phyloP scores from a whole-genome alignment of 495 filamentous ascomycete genomes.

The Penicillium silybi region DNA sequence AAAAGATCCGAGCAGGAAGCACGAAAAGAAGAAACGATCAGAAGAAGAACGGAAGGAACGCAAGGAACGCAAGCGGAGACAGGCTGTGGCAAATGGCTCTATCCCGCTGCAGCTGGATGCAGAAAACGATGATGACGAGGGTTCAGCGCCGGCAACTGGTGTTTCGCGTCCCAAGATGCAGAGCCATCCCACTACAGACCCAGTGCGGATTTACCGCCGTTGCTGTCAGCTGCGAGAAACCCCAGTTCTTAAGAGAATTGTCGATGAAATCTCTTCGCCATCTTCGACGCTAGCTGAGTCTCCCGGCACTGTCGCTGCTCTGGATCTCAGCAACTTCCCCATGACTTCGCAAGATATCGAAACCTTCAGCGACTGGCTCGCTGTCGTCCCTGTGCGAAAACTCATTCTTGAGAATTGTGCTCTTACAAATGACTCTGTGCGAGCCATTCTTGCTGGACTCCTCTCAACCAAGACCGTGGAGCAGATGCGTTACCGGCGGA shows the following conservation, averaged over 20 bases:
- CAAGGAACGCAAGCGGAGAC: slow-evolving; percentile 74
- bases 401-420: slow-evolving; percentile 82
- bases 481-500: slow-evolving; percentile 45
- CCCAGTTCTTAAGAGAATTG: slow-evolving; percentile 80
- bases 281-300: slow-evolving; percentile 54
- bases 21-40: slow-evolving; percentile 87
- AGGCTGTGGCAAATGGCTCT: slow-evolving; percentile 76
- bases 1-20: slow-evolving; percentile 62
- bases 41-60: slow-evolving; percentile 84
- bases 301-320: slow-evolving; percentile 68
- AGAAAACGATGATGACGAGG: slow-evolving; percentile 51
- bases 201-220: slow-evolving; percentile 85
- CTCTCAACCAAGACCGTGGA: slow-evolving; percentile 71
- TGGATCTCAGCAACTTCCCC: slow-evolving; percentile 81
- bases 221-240: slow-evolving; percentile 94
- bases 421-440: slow-evolving; percentile 77
- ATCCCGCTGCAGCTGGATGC: slow-evolving; percentile 72
- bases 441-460: slow-evolving; percentile 81
- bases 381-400: slow-evolving; percentile 84
- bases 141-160: slow-evolving; percentile 21
- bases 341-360: slow-evolving; percentile 78
- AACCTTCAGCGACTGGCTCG: slow-evolving; percentile 88
- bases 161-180: slow-evolving; percentile 48
- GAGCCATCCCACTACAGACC: slow-evolving; percentile 79
- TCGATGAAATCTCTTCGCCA: slow-evolving; percentile 74